Evolutionary conservation across 768 basidiomycete species (phyloP).

Genomic region (Exidia glandulosa): DNA sequence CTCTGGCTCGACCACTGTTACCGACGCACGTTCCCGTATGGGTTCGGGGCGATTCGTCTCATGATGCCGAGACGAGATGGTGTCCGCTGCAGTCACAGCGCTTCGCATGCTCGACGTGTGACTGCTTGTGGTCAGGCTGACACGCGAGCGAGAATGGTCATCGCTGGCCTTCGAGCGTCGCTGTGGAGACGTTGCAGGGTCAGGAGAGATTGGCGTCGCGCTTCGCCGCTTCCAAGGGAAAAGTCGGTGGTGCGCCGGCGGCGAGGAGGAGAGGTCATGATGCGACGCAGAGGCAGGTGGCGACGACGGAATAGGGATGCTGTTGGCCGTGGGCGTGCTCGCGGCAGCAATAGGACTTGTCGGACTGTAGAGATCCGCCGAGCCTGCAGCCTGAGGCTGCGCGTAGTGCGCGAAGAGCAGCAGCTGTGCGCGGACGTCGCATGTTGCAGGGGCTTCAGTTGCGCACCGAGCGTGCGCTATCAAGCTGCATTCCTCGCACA

Average conservation of each 20-base stretch:
- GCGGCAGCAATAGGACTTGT: not conserved
- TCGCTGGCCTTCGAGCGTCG: constrained; percentile 24
- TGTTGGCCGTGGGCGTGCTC: not conserved
- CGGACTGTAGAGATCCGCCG: not conserved
- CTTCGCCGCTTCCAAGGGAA: not conserved
- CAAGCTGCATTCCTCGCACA: constrained; percentile 84
- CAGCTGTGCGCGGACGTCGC: constrained; percentile 74
- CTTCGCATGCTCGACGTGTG: constrained; percentile 47
- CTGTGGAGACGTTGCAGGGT: constrained; percentile 9
- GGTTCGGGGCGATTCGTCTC: not conserved
- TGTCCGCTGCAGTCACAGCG: constrained; percentile 39
- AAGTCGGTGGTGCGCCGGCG: constrained; percentile 14
- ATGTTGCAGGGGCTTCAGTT: constrained; percentile 61
- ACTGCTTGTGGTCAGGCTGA: constrained; percentile 45
- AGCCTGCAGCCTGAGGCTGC: constrained; percentile 26
- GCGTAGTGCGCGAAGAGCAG: constrained; percentile 69
- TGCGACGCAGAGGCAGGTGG: constrained; percentile 17
- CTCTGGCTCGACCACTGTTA: not conserved
- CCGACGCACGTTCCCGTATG: not conserved
- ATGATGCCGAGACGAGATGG: constrained; percentile 15
- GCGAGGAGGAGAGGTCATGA: constrained; percentile 17
- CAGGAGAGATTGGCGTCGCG: not conserved
- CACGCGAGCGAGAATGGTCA: constrained; percentile 47
- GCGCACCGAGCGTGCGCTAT: constrained; percentile 78
- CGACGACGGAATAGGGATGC: constrained; percentile 20